Base-by-base conservation (phyloP, 2,329 filamentous ascomycete species). In the Coniosporium uncinatum region DNA sequence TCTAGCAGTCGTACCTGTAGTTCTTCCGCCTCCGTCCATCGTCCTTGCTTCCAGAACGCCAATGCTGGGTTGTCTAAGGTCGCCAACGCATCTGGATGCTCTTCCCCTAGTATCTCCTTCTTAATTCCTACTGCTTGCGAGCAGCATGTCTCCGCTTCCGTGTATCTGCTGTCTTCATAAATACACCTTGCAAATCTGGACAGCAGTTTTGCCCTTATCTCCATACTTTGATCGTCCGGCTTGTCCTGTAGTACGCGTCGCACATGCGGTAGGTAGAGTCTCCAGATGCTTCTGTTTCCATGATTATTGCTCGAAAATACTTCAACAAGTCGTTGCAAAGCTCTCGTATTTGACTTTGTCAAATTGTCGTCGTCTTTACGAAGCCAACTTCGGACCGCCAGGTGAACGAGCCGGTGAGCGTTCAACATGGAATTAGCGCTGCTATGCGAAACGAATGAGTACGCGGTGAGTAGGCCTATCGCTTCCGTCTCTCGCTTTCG, bases 241-340 rank as follows among this genome's bases (percentile, higher is more conserved):
- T 36, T 17, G 19, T 13, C 8, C 16, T 17, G 33, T 36, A 36
- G 33, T 36, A 36, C 8, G 18, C n/a, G n/a, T 16, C 33, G 33
- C 16, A 17, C 33, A 17, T 36, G 33, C 33, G 33, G 33, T 17
- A 53, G 45, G 18, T 49, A 37, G 42, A 45, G 44, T 42, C 46
- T 52, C 51, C 44, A 52, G 20, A 49, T 52, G 34, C 48, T 52
- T 45, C 47, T 49, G 33, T 45, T 49, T 22, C 36, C 22, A 29
- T 52, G 39, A 41, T 44, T 21, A 31, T 42, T 3, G 27, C 47
- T 27, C 38, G 46, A 49, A 22, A 52, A 54, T 37, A 53, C 46
- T n/a, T 21, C 3, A n/a, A 35, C 21, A 38, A 53, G 43, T 19
- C 31, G 42, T 37, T 8, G 34, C 24, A 48, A 46, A 24, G 48